Evolutionary conservation across 257 asterid species (phyloP), one percentile per base, ranked within the genome.

Genomic region (Ilex asprella): DNA sequence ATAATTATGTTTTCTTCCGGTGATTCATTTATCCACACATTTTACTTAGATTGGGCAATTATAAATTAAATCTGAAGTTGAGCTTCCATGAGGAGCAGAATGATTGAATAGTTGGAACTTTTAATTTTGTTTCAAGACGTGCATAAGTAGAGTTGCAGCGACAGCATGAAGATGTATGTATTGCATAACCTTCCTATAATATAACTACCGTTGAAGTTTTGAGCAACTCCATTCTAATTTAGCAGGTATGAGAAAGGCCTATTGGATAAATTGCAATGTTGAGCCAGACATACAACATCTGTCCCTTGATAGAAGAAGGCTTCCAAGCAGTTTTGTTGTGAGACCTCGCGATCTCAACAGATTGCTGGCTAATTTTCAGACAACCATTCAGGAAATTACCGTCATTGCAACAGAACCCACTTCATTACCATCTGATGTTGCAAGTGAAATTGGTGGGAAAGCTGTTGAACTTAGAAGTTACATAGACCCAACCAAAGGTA

Each of bases 391-490:
- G 75, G 98, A 91, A 86, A 91, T 91, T 58, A 88, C 98, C 14
- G 59, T 92, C 64, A 86, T 92, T 69, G 94, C 95, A 74, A 86
- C 97, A 59, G 86, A 84, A 61, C 89, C 80, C 39, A 62, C 84
- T 69, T 77, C 74, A 62, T 56, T 78, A 70, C 87, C 95, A 59
- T 77, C 78, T 56, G 93, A 86, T 76, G 77, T 78, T 68, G 82
- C 77, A 55, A 82, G 77, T 75, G 95, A 92, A 72, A 76, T 92
- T 80, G 95, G 91, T 56, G 91, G 97, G 49, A 92, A 92, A 80
- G 95, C 95, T 77, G 91, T 92, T 78, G 98, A 92, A 76, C 82
- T 92, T 63, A 86, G 95, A 83, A 92, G 98, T 75, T 92, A 92
- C 64, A 77, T 86, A 57, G 98, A 92, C 78, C 97, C 95, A 67